Evolutionary conservation across 305 asterid species (phyloP).

Genomic region (Solanum chacoense): DNA sequence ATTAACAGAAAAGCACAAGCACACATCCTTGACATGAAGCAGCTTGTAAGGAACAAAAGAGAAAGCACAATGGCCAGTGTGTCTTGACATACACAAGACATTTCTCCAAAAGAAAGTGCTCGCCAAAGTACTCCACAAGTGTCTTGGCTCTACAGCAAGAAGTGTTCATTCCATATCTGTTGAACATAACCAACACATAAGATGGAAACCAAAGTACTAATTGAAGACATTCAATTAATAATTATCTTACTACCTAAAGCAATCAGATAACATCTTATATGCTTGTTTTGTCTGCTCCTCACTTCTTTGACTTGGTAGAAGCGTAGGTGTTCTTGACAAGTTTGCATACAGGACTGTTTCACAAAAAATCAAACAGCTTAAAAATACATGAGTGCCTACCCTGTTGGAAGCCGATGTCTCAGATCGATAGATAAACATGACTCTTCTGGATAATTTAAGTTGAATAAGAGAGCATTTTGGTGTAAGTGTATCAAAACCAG

Average conservation of each 20-base stretch:
- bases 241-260: slow-evolving; percentile 43
- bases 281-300: slow-evolving; percentile 66
- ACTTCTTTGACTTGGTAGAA: slow-evolving; percentile 64
- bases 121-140: slow-evolving; percentile 74
- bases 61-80: slow-evolving; percentile 2
- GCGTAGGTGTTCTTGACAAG: slow-evolving; percentile 50
- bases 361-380: slow-evolving; percentile 15
- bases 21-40: not conserved
- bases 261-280: slow-evolving; percentile 62
- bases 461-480: not conserved
- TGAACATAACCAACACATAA: slow-evolving; percentile 9
- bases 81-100: slow-evolving; percentile 46
- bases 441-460: not conserved
- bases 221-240: not conserved
- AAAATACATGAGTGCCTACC: not conserved
- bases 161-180: slow-evolving; percentile 64
- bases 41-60: not conserved
- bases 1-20: not conserved
- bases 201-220: slow-evolving; percentile 3
- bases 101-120: slow-evolving; percentile 45
- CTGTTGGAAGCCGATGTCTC: not conserved
- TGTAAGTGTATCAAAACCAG: not conserved
- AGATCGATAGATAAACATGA: not conserved
- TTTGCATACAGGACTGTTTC: slow-evolving; percentile 62
- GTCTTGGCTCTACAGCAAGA: slow-evolving; percentile 57